A percentile compares a stretch with the other conserved stretches of the same genome.
Conservation (phyloP, 371 early-diverging fungal species). For the Lichtheimia corymbifera region DNA sequence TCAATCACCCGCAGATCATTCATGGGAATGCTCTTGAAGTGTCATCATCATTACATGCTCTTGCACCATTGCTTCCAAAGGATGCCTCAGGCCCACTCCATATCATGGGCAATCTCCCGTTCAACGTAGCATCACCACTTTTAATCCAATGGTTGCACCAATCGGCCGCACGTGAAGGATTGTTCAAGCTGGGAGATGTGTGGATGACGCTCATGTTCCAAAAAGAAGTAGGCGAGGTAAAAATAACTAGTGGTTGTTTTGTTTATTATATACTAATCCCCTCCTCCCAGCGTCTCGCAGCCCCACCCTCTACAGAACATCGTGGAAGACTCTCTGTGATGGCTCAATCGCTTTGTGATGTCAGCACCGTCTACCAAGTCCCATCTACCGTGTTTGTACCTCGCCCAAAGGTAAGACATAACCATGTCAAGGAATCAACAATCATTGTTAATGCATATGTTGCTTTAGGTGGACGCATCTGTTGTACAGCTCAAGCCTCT, state of each 20-base stretch:
- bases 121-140: slow-evolving; percentile 75
- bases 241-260: not conserved
- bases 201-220: slow-evolving; percentile 89
- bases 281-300: slow-evolving; percentile 57
- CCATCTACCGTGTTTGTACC: slow-evolving; percentile 72
- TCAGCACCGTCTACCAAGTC: slow-evolving; percentile 62
- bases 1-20: slow-evolving; percentile 32
- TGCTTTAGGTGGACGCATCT: slow-evolving; percentile 63
- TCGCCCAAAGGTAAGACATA: slow-evolving; percentile 55
- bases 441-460: not conserved
- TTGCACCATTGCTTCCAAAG: not conserved
- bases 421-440: not conserved
- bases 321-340: slow-evolving; percentile 76
- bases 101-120: slow-evolving; percentile 82
- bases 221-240: slow-evolving; percentile 78
- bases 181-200: slow-evolving; percentile 56
- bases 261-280: slow-evolving; percentile 1
- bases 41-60: slow-evolving; percentile 26
- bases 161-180: slow-evolving; percentile 54
- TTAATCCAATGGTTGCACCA: slow-evolving; percentile 75
- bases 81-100: slow-evolving; percentile 28
- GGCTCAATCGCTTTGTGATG: slow-evolving; percentile 72
- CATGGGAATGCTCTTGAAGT: slow-evolving; percentile 71
- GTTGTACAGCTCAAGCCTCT: slow-evolving; percentile 70
- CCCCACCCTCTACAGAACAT: slow-evolving; percentile 49